These are phyloP conservation scores for Dacryopinax spathularia DNA, from an alignment of 768 basidiomycete genomes.

Conservation along the genomic window DNA sequence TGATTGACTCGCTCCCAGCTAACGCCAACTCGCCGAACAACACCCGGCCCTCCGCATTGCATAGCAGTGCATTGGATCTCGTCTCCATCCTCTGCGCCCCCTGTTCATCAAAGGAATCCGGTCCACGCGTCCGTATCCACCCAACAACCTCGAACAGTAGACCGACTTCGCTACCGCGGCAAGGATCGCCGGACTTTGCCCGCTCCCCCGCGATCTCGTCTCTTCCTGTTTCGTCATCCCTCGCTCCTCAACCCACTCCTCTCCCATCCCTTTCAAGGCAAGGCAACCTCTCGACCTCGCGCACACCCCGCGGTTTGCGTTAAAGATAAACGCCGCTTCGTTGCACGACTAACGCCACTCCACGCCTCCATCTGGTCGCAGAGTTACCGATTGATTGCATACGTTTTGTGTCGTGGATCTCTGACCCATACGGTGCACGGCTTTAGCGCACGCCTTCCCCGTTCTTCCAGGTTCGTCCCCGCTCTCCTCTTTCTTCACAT, in stretches of 20 bases:
- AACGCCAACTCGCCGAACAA: not conserved
- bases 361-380: too few species aligned
- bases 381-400: too few species aligned
- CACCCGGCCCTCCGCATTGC: not conserved
- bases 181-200: not conserved
- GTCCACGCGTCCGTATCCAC: not conserved
- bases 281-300: too few species aligned
- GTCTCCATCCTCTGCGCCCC: not conserved
- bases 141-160: too few species aligned
- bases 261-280: not conserved
- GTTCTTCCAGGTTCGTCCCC: conserved; percentile 7
- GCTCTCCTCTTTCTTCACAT: conserved; percentile 5
- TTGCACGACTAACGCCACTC: too few species aligned
- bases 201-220: not conserved
- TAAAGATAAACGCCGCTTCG: too few species aligned
- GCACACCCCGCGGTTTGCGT: too few species aligned
- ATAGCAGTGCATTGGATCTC: not conserved
- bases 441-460: not conserved
- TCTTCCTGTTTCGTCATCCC: not conserved
- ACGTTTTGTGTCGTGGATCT: not conserved
- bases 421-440: not conserved
- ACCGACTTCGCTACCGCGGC: conserved; percentile 2
- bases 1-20: not conserved
- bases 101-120: not conserved
- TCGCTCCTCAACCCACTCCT: not conserved